These are phyloP conservation scores for Cystofilobasidium bisporidii DNA, from an alignment of 768 basidiomycete genomes.

Conservation along the genomic window DNA sequence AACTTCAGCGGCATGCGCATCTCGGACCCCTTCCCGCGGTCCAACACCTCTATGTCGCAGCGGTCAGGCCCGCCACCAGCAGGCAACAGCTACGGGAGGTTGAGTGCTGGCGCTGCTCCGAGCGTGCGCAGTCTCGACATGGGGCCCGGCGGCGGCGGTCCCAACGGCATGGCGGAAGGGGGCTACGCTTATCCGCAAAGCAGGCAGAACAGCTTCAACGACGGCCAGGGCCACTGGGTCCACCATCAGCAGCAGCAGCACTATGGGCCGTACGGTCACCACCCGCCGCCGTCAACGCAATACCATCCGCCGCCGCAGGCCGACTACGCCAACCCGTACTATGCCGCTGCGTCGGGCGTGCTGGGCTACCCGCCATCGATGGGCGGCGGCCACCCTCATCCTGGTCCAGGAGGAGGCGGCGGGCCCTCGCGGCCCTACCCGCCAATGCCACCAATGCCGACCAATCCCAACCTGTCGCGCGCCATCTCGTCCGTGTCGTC, in stretches of 20 bases:
- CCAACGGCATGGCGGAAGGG: conserved; percentile 30
- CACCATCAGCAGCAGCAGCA: conserved; percentile 26
- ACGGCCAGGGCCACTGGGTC: conserved; percentile 17
- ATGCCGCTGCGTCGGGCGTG: conserved; percentile 39
- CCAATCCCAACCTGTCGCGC: conserved; percentile 31
- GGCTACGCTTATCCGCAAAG: conserved; percentile 43
- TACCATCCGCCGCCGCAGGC: conserved; percentile 29
- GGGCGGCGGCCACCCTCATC: neutral
- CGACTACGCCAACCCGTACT: conserved; percentile 39
- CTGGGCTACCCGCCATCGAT: conserved; percentile 33
- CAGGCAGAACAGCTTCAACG: conserved; percentile 41
- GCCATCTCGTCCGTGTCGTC: conserved; percentile 32
- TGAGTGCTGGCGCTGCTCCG: conserved; percentile 14
- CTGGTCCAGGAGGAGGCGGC: too few species aligned
- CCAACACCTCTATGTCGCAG: conserved; percentile 24
- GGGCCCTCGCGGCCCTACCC: conserved; percentile 26
- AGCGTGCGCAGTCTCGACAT: conserved; percentile 27
- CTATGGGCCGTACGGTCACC: conserved; percentile 20
- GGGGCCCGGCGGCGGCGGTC: conserved; percentile 2
- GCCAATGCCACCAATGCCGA: conserved; percentile 29
- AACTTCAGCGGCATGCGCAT: conserved; percentile 51
- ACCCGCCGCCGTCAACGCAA: conserved; percentile 22
- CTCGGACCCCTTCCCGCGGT: conserved; percentile 43
- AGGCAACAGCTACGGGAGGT: conserved; percentile 35
- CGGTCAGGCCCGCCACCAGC: conserved; percentile 41